phyloP scores from a whole-genome alignment of 2,329 filamentous ascomycete species.

The Thelonectria rubi region DNA sequence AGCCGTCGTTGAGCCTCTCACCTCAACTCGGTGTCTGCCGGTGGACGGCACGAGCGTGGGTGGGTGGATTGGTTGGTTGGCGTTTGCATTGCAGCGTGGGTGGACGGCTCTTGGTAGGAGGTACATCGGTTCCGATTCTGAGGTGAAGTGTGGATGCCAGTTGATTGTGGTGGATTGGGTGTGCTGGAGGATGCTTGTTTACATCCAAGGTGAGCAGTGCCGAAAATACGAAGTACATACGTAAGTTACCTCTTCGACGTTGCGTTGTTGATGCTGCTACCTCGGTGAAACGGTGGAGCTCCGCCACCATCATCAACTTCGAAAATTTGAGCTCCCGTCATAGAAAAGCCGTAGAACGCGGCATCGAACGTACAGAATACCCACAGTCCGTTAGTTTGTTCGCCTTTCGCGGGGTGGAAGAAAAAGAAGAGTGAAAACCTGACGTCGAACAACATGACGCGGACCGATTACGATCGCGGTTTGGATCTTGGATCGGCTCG shows the following conservation, averaged over 20 bases:
- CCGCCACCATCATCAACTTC: not conserved
- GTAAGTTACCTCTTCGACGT: no score
- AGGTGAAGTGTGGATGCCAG: not conserved
- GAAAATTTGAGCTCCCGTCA: not conserved
- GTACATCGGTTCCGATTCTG: not conserved
- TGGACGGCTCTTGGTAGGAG: constrained; percentile 20
- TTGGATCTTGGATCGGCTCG: constrained; percentile 19
- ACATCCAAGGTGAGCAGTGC: not conserved
- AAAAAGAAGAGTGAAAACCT: constrained; percentile 2
- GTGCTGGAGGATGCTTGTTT: not conserved
- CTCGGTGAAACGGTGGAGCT: not conserved
- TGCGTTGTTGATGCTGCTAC: not conserved
- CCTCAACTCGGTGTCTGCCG: constrained; percentile 30
- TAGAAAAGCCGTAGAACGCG: not conserved
- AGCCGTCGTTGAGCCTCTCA: constrained; percentile 5
- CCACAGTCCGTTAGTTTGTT: not conserved
- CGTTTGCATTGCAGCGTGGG: not conserved
- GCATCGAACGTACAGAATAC: not conserved
- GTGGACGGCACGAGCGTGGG: constrained; percentile 20
- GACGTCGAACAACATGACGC: constrained; percentile 9
- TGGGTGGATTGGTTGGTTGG: constrained; percentile 6
- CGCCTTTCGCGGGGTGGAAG: constrained; percentile 15
- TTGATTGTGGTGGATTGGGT: not conserved
- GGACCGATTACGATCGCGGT: constrained; percentile 13
- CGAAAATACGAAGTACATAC: not conserved